Base-by-base conservation (phyloP, 2,329 filamentous ascomycete genomes). In the Diaporthe capsici region DNA sequence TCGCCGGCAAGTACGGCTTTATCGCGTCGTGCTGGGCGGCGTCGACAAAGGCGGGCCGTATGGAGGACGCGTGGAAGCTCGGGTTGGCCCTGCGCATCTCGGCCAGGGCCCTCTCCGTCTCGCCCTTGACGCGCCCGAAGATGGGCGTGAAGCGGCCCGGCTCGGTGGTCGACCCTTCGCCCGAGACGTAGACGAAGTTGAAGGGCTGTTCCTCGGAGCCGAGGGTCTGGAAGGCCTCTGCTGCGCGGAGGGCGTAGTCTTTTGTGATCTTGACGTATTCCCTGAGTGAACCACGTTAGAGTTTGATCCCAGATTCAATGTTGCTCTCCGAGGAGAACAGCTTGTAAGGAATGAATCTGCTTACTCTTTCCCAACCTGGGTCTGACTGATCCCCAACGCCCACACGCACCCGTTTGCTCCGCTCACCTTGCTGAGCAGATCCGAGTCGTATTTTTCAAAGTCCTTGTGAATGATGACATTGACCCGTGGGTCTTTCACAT, bases 171-270 rank as follows among this genome's bases (percentile, higher is more conserved):
- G 92, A 89, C 61, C 91, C 91, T 71, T 86, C 84, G 67, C 92
- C 93, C 0, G 93, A 95, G 42, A 95, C 89, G 80, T 92, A 93
- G 77, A 95, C 87, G 82, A 95, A 95, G 71, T 90, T 90, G 82
- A 95, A 92, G 0, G 91, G 89, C 55, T 86, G 80, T 20, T 84
- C 83, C 3, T 81, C 78, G 0, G 80, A 75, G 3, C 87, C 84
- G 17, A 92, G 82, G 0, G 82, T 82, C 1, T 87, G 82, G 79
- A 94, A 92, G 17, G 92, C 90, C 75, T 87, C 85, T 1, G 92
- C 93, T 0, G 92, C 92, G 3, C 87, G 89, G 1, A 95, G 81
- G 1, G 93, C 83, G 81, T 92, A 95, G 80, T 91, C 89, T 76
- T 91, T 87, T 0, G 93, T 95, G 80, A 95, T 94, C 44, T 88